Base-by-base conservation (phyloP, 2,329 filamentous ascomycete species). In the Fusarium decemcellulare region DNA sequence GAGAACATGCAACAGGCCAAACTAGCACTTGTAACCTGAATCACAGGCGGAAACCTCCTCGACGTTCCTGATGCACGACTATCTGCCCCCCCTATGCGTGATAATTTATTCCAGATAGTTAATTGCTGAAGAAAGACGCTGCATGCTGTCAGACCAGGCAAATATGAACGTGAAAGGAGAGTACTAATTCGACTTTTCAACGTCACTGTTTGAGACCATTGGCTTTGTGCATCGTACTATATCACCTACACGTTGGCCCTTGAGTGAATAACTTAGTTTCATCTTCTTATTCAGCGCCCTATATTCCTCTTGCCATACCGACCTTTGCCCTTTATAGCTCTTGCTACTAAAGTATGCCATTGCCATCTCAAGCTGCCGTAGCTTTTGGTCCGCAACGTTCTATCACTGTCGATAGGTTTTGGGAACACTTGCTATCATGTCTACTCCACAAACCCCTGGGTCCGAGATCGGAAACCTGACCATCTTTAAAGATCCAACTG, bases 151-250 rank as follows among this genome's bases (percentile, higher is more conserved):
- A 30, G 34, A 12, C 30, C 36, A 52, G 40, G 50, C 30, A 40
- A 15, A 46, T 63, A 14, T 59, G 59, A 16, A 63, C 56, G 6
- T 60, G 50, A 48, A 63, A 59, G 29, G 47, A 54, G n/a, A 55
- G 55, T 27, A 63, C 42, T 18, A 40, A 60, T 23, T 39, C 34
- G 6, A 46, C 57, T 27, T 60, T 52, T 34, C 14, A 52, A 30
- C 50, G 39, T 40, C 16, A 52, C 36, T 40, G 30, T 30, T 52
- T 42, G 50, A 8, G 40, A 52, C 34, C 50, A 40, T 52, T 40
- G 36, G 27, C 30, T 39, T 40, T 29, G n/a, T 42, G 23, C 46
- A 50, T 52, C 18, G 39, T 52, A 23, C 42, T 23, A 29, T 44
- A 18, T 44, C 42, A 11, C 27, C 42, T 44, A n/a, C 42, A 23